Conservation (phyloP, 2,329 filamentous ascomycete species). For the Aspergillus sp. region DNA sequence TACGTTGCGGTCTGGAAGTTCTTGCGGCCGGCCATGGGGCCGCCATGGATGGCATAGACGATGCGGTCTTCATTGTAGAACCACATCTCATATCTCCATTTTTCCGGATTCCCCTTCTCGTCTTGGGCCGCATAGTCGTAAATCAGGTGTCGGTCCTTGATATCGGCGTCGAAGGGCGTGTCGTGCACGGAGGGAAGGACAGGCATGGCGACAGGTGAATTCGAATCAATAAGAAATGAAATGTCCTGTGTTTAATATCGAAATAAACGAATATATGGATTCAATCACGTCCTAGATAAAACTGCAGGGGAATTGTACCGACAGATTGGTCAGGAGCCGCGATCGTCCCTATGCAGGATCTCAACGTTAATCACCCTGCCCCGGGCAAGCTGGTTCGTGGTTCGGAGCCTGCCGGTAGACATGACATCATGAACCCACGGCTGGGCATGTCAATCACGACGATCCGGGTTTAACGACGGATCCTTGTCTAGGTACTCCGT, state of each 20-base stretch:
- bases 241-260: too few relatives aligned
- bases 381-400: background rate
- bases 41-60: conserved; percentile 59
- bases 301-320: too few relatives aligned
- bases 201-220: conserved; percentile 14
- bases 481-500: background rate
- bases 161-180: conserved; percentile 48
- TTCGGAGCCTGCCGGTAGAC: background rate
- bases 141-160: conserved; percentile 54
- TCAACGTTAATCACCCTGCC: background rate
- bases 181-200: conserved; percentile 16
- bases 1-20: conserved; percentile 56
- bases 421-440: conserved; percentile 7
- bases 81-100: conserved; percentile 63
- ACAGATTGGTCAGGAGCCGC: too few relatives aligned
- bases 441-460: conserved; percentile 3
- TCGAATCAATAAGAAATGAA: too few relatives aligned
- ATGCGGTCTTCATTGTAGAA: conserved; percentile 55
- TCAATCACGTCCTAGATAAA: too few relatives aligned
- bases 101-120: conserved; percentile 50
- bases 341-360: too few relatives aligned
- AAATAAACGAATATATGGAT: too few relatives aligned
- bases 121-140: conserved; percentile 57
- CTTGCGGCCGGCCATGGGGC: conserved; percentile 55
- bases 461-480: conserved; percentile 1